Conservation (phyloP, 2,329 filamentous ascomycete genomes). For the Cladosporium cucumerinum region DNA sequence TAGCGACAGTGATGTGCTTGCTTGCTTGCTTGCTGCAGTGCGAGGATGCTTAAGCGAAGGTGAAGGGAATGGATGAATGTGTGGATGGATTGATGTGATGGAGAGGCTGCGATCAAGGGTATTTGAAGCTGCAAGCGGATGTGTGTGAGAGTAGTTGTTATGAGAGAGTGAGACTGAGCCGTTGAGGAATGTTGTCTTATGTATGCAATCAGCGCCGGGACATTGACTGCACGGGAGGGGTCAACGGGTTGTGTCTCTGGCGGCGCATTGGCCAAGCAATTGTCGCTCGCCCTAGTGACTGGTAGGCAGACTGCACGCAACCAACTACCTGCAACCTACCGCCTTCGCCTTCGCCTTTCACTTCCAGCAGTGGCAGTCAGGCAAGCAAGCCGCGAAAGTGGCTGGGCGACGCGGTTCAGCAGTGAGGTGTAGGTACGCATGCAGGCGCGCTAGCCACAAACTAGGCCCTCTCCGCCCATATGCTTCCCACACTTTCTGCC, state of each 20-base stretch:
- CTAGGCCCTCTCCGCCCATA: constrained; percentile 8
- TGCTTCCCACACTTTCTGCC: background rate
- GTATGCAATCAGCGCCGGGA: background rate
- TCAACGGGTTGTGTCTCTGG: background rate
- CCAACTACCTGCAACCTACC: background rate
- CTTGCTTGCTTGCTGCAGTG: constrained; percentile 15
- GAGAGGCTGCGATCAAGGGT: background rate
- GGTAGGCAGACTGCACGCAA: background rate
- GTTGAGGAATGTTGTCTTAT: constrained; percentile 14
- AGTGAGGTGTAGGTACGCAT: constrained; percentile 1
- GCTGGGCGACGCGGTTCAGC: constrained; percentile 7
- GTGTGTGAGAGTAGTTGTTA: constrained; percentile 10
- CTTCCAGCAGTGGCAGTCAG: background rate
- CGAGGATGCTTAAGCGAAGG: constrained; percentile 12
- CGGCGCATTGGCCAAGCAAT: constrained; percentile 6
- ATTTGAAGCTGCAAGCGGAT: constrained; percentile 12
- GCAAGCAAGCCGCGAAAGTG: background rate
- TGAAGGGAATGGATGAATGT: constrained; percentile 3
- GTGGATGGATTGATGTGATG: constrained; percentile 2
- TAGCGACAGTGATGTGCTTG: constrained; percentile 17
- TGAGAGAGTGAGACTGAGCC: background rate
- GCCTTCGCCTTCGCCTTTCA: background rate
- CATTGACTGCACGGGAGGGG: constrained; percentile 13
- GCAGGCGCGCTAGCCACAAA: constrained; percentile 3
- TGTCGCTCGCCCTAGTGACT: constrained; percentile 11